Conservation (phyloP, 805 yeast genomes). For the Candida odintsovae region DNA sequence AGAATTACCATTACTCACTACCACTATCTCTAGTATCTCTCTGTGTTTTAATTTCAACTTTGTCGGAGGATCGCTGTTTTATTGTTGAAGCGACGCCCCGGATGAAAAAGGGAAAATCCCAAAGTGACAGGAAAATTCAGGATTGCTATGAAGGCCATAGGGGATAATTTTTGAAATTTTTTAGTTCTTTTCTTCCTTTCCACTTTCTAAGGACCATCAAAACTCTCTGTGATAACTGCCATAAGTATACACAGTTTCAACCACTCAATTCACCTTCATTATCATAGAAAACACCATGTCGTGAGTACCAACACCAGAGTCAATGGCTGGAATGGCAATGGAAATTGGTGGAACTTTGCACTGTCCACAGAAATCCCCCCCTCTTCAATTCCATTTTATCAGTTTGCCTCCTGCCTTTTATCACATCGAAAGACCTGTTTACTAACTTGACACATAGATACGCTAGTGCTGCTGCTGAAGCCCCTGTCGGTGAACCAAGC, state of each 20-base stretch:
- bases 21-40: too few relatives aligned
- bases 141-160: neutral
- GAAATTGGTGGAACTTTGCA: neutral
- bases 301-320: neutral
- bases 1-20: too few relatives aligned
- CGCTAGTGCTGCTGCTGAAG: slow-evolving; percentile 11
- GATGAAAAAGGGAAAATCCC: neutral
- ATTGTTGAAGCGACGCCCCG: neutral
- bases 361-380: neutral
- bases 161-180: neutral
- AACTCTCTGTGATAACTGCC: neutral
- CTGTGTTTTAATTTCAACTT: too few relatives aligned
- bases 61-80: too few relatives aligned
- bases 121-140: neutral
- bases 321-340: neutral
- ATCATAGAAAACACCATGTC: neutral
- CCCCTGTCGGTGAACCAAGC: slow-evolving; percentile 2
- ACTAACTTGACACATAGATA: slow-evolving; percentile 5
- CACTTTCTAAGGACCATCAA: neutral
- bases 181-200: neutral
- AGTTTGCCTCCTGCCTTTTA: neutral
- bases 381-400: neutral
- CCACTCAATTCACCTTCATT: neutral
- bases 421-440: neutral
- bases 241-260: neutral